Evolutionary conservation across 2,329 filamentous ascomycete species (phyloP).

Genomic region (Ophiostoma sp.): DNA sequence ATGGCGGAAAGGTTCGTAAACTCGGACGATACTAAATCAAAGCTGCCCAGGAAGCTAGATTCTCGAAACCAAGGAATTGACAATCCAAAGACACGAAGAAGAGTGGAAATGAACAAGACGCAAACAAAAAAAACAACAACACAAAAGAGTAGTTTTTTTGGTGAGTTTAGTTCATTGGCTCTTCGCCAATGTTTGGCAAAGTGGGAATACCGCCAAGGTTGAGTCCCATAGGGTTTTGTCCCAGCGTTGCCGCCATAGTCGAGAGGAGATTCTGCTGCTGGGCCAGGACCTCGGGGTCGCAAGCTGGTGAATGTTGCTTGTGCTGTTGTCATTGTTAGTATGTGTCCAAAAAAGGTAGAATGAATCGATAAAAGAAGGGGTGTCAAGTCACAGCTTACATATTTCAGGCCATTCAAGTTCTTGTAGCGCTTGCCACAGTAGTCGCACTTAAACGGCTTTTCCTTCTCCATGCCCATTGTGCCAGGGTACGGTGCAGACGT

Average conservation of each 20-base stretch:
- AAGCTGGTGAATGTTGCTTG: constrained; percentile 81
- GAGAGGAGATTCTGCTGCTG: constrained; percentile 42
- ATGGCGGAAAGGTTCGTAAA: not conserved
- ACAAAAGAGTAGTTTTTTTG: not conserved
- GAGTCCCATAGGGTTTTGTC: constrained; percentile 36
- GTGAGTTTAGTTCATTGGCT: constrained; percentile 36
- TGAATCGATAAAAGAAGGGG: not conserved
- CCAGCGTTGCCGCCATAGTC: constrained; percentile 37
- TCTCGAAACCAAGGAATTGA: not conserved
- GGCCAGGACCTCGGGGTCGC: constrained; percentile 74
- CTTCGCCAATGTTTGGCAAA: constrained; percentile 48
- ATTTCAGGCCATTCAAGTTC: constrained; percentile 98
- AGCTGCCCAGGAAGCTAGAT: constrained; percentile 9
- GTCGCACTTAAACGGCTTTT: constrained; percentile 97
- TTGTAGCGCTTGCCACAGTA: constrained; percentile 98
- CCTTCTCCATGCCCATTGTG: constrained; percentile 98
- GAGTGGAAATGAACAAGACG: not conserved
- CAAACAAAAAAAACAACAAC: not conserved
- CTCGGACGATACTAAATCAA: not conserved
- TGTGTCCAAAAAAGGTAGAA: not conserved
- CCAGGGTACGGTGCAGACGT: constrained; percentile 93
- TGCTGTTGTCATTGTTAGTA: constrained; percentile 51
- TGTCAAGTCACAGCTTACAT: constrained; percentile 54
- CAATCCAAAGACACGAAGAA: not conserved
- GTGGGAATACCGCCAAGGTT: constrained; percentile 38